phyloP scores from a whole-genome alignment of 2,329 filamentous ascomycete species.

The Rhinocladiella similis region DNA sequence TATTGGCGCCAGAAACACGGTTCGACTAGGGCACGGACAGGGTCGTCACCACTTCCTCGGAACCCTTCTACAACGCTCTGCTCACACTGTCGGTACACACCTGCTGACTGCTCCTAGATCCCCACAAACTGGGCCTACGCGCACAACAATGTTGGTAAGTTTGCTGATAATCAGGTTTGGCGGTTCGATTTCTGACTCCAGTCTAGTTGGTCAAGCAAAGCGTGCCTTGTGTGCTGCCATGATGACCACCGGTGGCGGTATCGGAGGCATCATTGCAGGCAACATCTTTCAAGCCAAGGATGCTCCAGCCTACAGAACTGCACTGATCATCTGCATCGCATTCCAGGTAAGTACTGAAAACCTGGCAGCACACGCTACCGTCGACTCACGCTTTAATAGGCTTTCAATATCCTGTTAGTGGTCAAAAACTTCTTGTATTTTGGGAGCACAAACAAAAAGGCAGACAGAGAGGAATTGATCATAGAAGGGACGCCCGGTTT shows the following conservation, averaged over 20 bases:
- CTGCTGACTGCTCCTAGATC: too few relatives aligned
- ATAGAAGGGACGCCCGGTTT: slow-evolving; percentile 50
- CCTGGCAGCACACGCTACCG: too few relatives aligned
- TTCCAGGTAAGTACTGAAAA: slow-evolving; percentile 34
- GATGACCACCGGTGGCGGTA: slow-evolving; percentile 44
- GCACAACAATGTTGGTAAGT: slow-evolving; percentile 70
- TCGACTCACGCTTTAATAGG: slow-evolving; percentile 37
- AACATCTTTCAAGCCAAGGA: slow-evolving; percentile 62
- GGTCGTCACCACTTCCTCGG: too few relatives aligned
- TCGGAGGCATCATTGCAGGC: slow-evolving; percentile 71
- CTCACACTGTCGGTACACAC: too few relatives aligned
- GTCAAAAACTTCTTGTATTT: slow-evolving; percentile 56
- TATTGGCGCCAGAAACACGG: too few relatives aligned
- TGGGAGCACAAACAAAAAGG: slow-evolving; percentile 51
- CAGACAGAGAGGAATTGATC: slow-evolving; percentile 47
- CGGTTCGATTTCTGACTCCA: neutral
- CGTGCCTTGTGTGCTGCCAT: slow-evolving; percentile 53
- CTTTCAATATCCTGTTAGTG: slow-evolving; percentile 58
- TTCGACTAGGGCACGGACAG: too few relatives aligned
- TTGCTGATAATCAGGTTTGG: neutral
- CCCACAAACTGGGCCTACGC: slow-evolving; percentile 74
- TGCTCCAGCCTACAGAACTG: slow-evolving; percentile 36
- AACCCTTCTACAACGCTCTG: too few relatives aligned
- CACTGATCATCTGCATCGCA: slow-evolving; percentile 8
- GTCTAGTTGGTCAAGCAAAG: slow-evolving; percentile 72